Evolutionary conservation across 768 basidiomycete genomes (phyloP).

Genomic region (Naganishia vaughanmartiniae): DNA sequence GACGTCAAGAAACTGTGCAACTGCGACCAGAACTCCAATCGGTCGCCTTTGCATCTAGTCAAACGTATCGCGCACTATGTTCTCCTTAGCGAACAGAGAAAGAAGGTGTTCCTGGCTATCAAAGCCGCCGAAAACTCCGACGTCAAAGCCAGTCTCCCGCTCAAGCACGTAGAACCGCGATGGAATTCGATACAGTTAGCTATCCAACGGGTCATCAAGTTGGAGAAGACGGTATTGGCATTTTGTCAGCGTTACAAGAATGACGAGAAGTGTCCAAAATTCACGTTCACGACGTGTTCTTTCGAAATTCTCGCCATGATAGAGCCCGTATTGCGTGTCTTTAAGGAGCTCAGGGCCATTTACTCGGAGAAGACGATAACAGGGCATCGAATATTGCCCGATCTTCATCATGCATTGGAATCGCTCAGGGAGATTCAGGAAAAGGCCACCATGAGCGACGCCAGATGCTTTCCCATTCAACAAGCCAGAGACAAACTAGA

Average conservation of each 20-base stretch:
- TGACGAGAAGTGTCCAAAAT: not conserved
- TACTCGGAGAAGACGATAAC: conserved; percentile 1
- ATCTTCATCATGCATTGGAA: not conserved
- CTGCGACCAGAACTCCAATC: too few relatives aligned
- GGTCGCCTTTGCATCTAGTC: too few relatives aligned
- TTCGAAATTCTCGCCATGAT: conserved; percentile 2
- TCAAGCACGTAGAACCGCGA: not conserved
- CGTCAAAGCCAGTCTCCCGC: too few relatives aligned
- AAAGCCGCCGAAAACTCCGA: too few relatives aligned
- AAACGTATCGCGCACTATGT: too few relatives aligned
- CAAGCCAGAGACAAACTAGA: not conserved
- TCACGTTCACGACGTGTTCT: not conserved
- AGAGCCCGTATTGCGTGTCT: not conserved
- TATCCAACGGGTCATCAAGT: not conserved
- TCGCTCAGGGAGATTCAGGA: not conserved
- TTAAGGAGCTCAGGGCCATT: not conserved
- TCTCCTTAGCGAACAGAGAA: too few relatives aligned
- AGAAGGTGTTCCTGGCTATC: too few relatives aligned
- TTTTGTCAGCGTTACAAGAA: conserved; percentile 2
- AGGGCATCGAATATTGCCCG: not conserved
- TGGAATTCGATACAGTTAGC: conserved; percentile 7
- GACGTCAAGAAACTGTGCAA: too few relatives aligned
- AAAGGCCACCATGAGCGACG: not conserved
- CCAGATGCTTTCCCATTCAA: not conserved
- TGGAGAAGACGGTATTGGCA: not conserved